These are phyloP conservation scores for Gossypium sturtianum DNA, from an alignment of 345 rosid genomes.

Conservation along the genomic window DNA sequence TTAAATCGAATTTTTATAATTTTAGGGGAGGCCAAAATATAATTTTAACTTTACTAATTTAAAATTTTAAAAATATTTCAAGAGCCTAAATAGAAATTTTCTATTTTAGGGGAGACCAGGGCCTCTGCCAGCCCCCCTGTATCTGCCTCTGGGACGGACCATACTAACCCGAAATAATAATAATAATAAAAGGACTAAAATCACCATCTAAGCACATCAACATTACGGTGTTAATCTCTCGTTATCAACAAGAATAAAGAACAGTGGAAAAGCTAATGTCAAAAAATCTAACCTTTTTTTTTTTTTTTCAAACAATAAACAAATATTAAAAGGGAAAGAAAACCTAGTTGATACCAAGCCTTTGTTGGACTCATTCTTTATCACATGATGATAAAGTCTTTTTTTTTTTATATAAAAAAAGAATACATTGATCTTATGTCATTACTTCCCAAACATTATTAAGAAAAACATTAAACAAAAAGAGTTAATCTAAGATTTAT, in stretches of 20 bases:
- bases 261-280: neutral
- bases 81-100: no score
- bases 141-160: no score
- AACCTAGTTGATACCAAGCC: neutral
- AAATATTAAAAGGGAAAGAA: neutral
- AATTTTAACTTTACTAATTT: no score
- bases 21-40: no score
- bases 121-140: no score
- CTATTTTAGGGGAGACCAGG: rapidly evolving
- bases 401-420: neutral
- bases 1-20: no score
- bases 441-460: neutral
- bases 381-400: neutral
- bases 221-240: neutral
- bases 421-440: neutral
- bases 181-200: no score
- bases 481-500: neutral
- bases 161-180: no score
- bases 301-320: neutral
- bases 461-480: neutral
- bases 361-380: neutral
- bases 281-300: neutral
- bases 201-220: neutral
- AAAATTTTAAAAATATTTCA: no score
- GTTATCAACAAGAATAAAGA: neutral